Base-by-base conservation (phyloP, 129 eudicot species). In the Flaveria ramosissima region DNA sequence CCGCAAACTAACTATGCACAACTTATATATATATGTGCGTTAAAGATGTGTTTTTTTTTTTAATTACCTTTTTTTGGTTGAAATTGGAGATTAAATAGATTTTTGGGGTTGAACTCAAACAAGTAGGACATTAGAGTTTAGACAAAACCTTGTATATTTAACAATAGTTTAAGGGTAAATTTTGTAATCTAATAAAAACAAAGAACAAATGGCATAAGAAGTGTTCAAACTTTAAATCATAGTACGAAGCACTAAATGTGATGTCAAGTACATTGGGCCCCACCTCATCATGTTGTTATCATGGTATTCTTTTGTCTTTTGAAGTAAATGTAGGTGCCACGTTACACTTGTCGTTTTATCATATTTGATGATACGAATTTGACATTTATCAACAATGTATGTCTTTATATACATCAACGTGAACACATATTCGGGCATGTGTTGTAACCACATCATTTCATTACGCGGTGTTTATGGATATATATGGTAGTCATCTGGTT, bases 271-370 rank as follows among this genome's bases (percentile, higher is more conserved):
- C 52, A 47, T 47, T 47, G 52, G 26, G 64, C 15, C 64, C 23
- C 64, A 57, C 32, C 64, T 57, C 64, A 57, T 57, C 63, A 57
- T 57, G 64, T 57, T 17, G 61, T 26, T 55, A n/a, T 55, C 24
- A 55, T 53, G 24, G 3, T 56, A 56, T 20, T 1, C 13, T 56
- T 56, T 56, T 8, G 6, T 9, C 27, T 1, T 8, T 20, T 56
- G 13, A 20, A 10, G 15, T n/a, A n/a, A n/a, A n/a, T n/a, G 64
- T 57, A 57, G 64, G 64, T 21, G 12, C 32, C 64, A 57, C 2
- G 15, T 57, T 57, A 20, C 14, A 3, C 14, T 57, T 57, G 64
- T 57, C 26, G 30, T 27, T 57, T 20, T 11, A 20, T 20, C 30
- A 57, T 20, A 16, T 20, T 20, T 20, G 27, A 21, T 57, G 16